A percentile compares a stretch with the other conserved stretches of the same genome.
Conservation (phyloP, 2,329 filamentous ascomycete genomes). For the Botrytis cinerea region DNA sequence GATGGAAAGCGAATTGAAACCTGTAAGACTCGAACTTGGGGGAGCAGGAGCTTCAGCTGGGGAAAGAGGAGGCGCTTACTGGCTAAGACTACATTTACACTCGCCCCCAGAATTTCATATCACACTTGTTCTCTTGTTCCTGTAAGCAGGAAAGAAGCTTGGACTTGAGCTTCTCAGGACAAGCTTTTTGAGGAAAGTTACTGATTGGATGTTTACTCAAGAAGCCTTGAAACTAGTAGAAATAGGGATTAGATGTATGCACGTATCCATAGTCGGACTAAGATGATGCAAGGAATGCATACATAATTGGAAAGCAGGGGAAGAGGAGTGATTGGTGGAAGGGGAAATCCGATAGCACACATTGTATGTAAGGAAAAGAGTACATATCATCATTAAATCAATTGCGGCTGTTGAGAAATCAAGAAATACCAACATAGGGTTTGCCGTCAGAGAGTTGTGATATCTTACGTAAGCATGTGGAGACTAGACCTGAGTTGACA, state of each 20-base stretch:
- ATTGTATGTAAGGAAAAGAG: conserved; percentile 1
- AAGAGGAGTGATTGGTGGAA: neutral
- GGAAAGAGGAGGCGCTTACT: conserved; percentile 14
- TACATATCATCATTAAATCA: neutral
- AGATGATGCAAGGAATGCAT: conserved; percentile 22
- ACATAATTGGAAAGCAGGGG: neutral
- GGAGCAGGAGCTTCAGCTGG: conserved; percentile 9
- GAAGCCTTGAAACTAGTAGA: neutral
- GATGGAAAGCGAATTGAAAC: conserved; percentile 1
- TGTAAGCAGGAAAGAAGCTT: conserved; percentile 16
- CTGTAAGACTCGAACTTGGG: neutral
- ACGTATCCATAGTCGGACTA: conserved; percentile 14
- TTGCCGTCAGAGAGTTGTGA: neutral
- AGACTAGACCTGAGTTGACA: neutral
- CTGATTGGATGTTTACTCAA: conserved; percentile 2
- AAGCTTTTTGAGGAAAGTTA: conserved; percentile 8
- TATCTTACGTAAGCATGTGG: neutral
- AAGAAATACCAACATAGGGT: neutral
- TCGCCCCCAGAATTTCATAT: neutral
- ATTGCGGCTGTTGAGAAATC: neutral
- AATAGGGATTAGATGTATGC: conserved; percentile 1
- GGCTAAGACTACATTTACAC: conserved; percentile 15
- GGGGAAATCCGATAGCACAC: conserved; percentile 1
- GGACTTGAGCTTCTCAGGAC: conserved; percentile 10
- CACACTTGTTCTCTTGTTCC: conserved; percentile 17